Evolutionary conservation across 148 eudicot species (phyloP), one percentile per base, ranked within the genome.

Genomic region (Vaccinium vitisidaea): DNA sequence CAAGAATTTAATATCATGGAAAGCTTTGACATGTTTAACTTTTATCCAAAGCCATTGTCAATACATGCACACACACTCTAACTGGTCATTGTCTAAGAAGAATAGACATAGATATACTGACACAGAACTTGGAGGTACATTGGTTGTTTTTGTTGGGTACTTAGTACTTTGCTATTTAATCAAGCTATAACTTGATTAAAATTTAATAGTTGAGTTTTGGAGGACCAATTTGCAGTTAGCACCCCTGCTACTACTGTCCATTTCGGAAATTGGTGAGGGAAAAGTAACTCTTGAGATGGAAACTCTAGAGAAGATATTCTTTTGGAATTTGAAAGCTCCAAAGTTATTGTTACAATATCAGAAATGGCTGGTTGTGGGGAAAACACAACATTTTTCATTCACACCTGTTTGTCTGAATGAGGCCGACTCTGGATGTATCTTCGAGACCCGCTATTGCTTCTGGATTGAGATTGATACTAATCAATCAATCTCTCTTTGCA

Each of bases 381-480:
- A 71, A 69, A 2, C 15, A 77, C 77, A 39, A 27, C 8, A 32
- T 71, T 12, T 70, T 32, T 32, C 63, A 58, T 58, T 58, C 11
- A 32, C 5, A 5, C 32, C 55, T 27, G 56, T 27, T 53, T 2
- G 54, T 61, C n/a, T 58, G 56, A 11, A 53, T 2, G 30, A 48
- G 30, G 81, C 19, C 55, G 36, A 79, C 39, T 53, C 39, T 54
- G n/a, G 82, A 54, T 67, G 82, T 32, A 58, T 30, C 32, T 23
- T 63, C 55, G 63, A 30, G 73, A 67, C 6, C 73, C 36, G 12
- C 39, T 69, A 69, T 69, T 69, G 74, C 74, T 16, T 69, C 16
- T 25, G 39, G 74, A 69, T 69, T 25, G 74, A 69, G 15, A 67
- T 67, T 67, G 71, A 69, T 69, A 39, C 74, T 69, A 69, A 69